Base-by-base conservation (phyloP, 768 basidiomycete genomes). In the Pulveroboletus sp. region DNA sequence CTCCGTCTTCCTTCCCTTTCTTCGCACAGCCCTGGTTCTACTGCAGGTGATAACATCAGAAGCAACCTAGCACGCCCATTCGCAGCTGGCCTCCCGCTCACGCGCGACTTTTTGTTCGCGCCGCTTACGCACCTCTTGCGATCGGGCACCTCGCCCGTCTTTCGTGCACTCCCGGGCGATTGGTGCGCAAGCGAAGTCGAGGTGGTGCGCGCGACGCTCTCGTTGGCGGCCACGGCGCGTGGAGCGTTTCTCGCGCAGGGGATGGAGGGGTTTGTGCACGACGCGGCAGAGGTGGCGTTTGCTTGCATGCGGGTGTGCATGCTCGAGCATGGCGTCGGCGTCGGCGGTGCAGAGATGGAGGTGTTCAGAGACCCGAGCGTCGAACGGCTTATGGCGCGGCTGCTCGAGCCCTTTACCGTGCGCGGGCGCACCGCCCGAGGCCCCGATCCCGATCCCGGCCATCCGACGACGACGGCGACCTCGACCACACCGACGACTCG, bases 301-400 rank as follows among this genome's bases (percentile, higher is more conserved):
- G 79, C 76, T 17, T 86, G 92, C 55, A 94, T 96, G 90, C 90
- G 89, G 56, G 81, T 96, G 14, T 93, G 92, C 69, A 94, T 96
- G 93, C 80, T 98, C 24, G 94, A 98, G 65, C 89, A 95, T 62
- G 90, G 80, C 1, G 65, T 60, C 5, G 63, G 67, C 55, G 36
- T 60, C 58, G 49, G 63, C 16, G 30, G 54, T 42, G 9, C 31
- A 12, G 71, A 68, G 13, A 73, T 76, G 48, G 80, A 93, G 57
- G 83, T 96, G 2, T 98, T 90, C 68, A 75, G 92, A n/a, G 90
- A 96, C 67, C 55, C 55, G 2, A 61, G 75, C 6, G 84, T 96
- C 2, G 74, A 71, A 22, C 68, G 59, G 5, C 64, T 84, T 36
- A 85, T 94, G 81, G 62, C 68, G 0, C 71, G 73, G 27, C 63